These are phyloP conservation scores for Barnettozyma populi DNA, from an alignment of 805 yeast genomes.

Conservation along the genomic window DNA sequence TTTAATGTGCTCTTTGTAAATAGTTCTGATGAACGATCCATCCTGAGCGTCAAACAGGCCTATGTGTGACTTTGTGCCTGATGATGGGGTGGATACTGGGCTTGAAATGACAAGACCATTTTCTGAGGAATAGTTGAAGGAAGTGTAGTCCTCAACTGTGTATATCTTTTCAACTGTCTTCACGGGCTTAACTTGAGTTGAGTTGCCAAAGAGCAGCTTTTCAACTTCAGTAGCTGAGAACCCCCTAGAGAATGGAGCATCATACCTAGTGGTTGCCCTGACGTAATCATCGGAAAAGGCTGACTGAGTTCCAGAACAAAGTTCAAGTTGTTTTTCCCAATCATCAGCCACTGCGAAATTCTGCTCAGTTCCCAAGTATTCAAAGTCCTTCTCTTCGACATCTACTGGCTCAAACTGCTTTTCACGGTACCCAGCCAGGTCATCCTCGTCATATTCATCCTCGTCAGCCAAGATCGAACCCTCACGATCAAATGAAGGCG, in stretches of 20 bases:
- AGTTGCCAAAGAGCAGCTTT: conserved; percentile 42
- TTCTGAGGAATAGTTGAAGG: conserved; percentile 21
- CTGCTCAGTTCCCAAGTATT: conserved; percentile 38
- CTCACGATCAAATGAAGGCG: conserved; percentile 13
- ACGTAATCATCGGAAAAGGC: conserved; percentile 15
- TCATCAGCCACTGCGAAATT: conserved; percentile 46
- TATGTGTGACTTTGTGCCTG: conserved; percentile 1
- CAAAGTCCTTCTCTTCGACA: conserved; percentile 41
- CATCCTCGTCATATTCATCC: conserved; percentile 22
- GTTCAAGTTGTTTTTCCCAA: conserved; percentile 60
- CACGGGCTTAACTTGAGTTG: conserved; percentile 30
- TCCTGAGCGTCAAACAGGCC: conserved; percentile 9
- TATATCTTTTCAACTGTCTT: conserved; percentile 27
- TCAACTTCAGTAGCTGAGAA: conserved; percentile 37
- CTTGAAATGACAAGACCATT: conserved; percentile 12
- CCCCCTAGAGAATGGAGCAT: conserved; percentile 19
- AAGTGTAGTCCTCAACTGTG: conserved; percentile 21
- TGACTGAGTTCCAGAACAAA: conserved; percentile 33
- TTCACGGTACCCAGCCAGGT: conserved; percentile 35
- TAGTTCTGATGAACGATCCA: conserved; percentile 10
- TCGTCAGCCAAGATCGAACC: conserved; percentile 14
- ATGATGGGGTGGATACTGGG: background rate
- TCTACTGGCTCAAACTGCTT: conserved; percentile 69
- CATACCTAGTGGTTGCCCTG: conserved; percentile 19
- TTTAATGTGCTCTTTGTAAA: conserved; percentile 23